Evolutionary conservation across 1,284 basidiomycete species (phyloP).

Genomic region (Papiliotrema laurentii): DNA sequence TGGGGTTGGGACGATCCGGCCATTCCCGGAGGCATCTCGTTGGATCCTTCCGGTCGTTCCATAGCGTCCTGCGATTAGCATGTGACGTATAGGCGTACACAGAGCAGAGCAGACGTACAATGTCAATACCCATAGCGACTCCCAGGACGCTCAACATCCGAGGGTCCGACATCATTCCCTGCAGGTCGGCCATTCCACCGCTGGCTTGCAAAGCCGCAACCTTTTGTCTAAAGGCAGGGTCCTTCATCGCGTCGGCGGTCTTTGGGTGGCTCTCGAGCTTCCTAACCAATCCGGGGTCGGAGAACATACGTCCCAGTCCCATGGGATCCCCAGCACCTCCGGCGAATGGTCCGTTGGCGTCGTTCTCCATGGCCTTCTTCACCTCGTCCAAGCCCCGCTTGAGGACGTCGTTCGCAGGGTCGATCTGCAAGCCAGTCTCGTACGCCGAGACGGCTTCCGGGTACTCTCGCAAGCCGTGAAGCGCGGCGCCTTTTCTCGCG

Average conservation of each 20-base stretch:
- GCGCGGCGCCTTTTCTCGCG: constrained; percentile 87
- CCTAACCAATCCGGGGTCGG: constrained; percentile 72
- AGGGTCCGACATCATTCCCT: constrained; percentile 62
- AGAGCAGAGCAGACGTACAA: constrained; percentile 47
- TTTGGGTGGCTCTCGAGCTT: constrained; percentile 85
- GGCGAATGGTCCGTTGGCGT: constrained; percentile 21
- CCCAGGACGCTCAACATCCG: constrained; percentile 89
- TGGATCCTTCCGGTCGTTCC: constrained; percentile 75
- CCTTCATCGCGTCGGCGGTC: constrained; percentile 74
- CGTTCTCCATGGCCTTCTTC: constrained; percentile 57
- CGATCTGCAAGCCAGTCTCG: constrained; percentile 70
- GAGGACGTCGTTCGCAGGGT: constrained; percentile 69
- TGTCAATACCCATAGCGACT: constrained; percentile 88
- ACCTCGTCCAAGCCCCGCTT: constrained; percentile 86
- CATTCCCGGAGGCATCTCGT: constrained; percentile 67
- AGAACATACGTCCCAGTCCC: constrained; percentile 73
- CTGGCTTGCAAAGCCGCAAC: constrained; percentile 46
- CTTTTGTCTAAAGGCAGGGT: constrained; percentile 72
- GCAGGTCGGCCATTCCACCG: constrained; percentile 41
- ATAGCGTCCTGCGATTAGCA: constrained; percentile 60
- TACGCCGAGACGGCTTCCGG: constrained; percentile 69
- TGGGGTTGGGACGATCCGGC: constrained; percentile 11
- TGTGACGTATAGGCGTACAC: not conserved
- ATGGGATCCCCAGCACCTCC: constrained; percentile 49
- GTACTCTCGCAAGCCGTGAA: constrained; percentile 75